Evolutionary conservation across 2,329 filamentous ascomycete genomes (phyloP), one percentile per base, ranked within the genome.

Genomic region (Diaporthe sp.): DNA sequence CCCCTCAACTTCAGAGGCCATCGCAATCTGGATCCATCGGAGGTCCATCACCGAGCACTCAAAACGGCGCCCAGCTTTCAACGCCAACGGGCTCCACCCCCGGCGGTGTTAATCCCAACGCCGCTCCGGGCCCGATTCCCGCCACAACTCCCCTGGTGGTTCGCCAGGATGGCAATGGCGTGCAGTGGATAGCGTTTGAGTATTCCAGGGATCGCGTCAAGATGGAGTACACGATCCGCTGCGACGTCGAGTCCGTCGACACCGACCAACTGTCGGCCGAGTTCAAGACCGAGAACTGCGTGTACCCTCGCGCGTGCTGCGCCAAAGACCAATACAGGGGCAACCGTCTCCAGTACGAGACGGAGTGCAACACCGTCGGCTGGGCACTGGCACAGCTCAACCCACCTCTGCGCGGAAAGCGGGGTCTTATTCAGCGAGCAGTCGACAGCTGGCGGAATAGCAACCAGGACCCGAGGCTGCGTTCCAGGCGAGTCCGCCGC

Each of bases 381-480:
- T 99, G 97, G 97, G 96, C 96, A 17, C 86, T 99, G 79, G 97
- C 97, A 3, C 94, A 98, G 82, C 87, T 99, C 72, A 99, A 99
- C 84, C 93, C 95, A 10, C 94, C 94, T 75, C 89, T 98, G 76
- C 92, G 96, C 78, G 96, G 96, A 79, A 98, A 98, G 89, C 92
- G 97, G 80, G 97, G 97, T 10, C 89, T 99, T 76, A 99, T 99
- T 80, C 97, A 99, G 87, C 91, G 97, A 78, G 97, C 97, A 2
- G 97, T 99, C 60, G 97, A 99, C 85, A 98, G 96, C 87, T 98
- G 97, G 97, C 91, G 97, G 78, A 99, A 99, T 87, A 98, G 96
- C 90, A 98, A 98, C 86, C 95, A 98, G 86, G 97, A 99, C 81
- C 95, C 95, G 68, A 91, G 96, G 79, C 88, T 98, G 82, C 92